Base-by-base conservation (phyloP, 148 eudicot species). In the Hydrangea macrophylla region DNA sequence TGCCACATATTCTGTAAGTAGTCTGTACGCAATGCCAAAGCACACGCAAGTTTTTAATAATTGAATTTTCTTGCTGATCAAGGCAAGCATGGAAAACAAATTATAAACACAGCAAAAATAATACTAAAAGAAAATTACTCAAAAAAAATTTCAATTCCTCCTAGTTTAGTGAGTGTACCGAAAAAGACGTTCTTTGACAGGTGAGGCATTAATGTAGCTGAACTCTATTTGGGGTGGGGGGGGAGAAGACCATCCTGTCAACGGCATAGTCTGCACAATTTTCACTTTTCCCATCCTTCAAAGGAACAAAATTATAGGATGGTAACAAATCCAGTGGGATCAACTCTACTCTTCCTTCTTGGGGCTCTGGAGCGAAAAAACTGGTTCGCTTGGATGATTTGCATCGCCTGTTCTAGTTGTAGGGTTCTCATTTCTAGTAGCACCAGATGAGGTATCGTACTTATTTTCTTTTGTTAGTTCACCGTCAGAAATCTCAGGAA, bases 361-460 rank as follows among this genome's bases (percentile, higher is more conserved):
- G 2, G 85, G 56, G 64, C 75, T 73, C 60, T 84, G 88, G 23
- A 87, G 87, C 9, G 92, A 84, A 71, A 82, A 87, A 22, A 62
- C 79, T 8, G 87, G 83, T 56, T 65, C 40, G 6, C 54, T 63
- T 26, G 9, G 44, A 23, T 31, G 22, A 25, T 45, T 67, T 32
- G 36, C 53, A 31, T 31, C 75, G 15, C 44, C 55, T 45, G 71
- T 44, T 69, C 65, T 37, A 36, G 25, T 7, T 11, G 7, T 35
- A 54, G 33, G 25, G 25, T 25, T 39, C 28, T 79, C 67, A n/a
- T 42, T 72, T 9, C 32, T 7, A 15, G 40, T 65, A 20, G 32
- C 60, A 37, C 10, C 71, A 36, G 70, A 56, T 30, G 59, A 35
- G 48, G 60, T 60, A 5, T 71, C 78, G 22, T 13, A 58, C 42